Evolutionary conservation across 495 filamentous ascomycete species (phyloP), one percentile per base, ranked within the genome.

Genomic region (Hyaloscypha hepaticicola): DNA sequence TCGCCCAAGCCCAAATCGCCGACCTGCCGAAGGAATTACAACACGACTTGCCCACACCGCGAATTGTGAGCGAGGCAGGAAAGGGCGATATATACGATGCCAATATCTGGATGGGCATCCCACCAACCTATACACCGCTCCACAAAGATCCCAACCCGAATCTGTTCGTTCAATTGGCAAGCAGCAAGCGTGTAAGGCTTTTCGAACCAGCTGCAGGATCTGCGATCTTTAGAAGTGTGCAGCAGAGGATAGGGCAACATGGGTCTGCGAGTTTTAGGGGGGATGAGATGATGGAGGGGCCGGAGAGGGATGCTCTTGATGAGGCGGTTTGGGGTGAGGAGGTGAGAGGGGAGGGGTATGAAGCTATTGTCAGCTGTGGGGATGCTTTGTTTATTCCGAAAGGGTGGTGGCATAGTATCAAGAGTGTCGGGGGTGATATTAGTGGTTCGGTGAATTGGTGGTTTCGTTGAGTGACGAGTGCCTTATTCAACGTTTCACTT

Each of bases 331-430:
- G 95, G 95, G 79, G 75, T 1, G 70, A 75, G 25, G 63, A 65
- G 1, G 75, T 67, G 2, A 73, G 3, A 41, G 58, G 33, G 69
- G 65, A 70, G 31, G 82, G 80, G 5, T 80, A 76, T 66, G 87
- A 95, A 67, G 87, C 82, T 12, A 61, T 69, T n/a, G 69, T 97
- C 33, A 72, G 75, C 2, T 76, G 81, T 16, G 88, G 90, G 0
- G 93, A 97, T 79, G 86, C 80, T 0, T 63, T 98, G 50, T 97
- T 94, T 72, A 93, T 99, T 61, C 95, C 94, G 0, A 86, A 84
- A 64, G 92, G 91, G 14, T 99, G 93, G 92, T 99, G 95, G 95
- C 95, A 99, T 82, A 92, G 90, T 72, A 86, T 99, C 57, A 88
- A 85, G 70, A 91, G 93, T 24, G 69, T 85, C 58, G 90, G 88